Conservation (phyloP, 352 stramenopile species). For the Phytophthora rubi region DNA sequence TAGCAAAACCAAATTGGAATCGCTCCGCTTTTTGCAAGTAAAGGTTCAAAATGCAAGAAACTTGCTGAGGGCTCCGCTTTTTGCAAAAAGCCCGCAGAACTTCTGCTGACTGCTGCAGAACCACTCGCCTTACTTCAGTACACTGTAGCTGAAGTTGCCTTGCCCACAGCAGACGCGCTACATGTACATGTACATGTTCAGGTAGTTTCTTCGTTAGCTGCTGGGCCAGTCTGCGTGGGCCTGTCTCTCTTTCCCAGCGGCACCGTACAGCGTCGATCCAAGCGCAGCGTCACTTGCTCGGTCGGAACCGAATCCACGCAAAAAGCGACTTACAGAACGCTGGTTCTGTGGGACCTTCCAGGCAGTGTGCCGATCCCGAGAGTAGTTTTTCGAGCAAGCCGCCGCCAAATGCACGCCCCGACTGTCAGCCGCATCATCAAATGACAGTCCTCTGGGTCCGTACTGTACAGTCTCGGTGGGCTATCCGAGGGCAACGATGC, state of each 20-base stretch:
- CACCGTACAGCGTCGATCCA: constrained; percentile 15
- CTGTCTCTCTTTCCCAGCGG: constrained; percentile 32
- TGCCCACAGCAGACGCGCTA: constrained; percentile 9
- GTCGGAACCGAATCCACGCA: constrained; percentile 27
- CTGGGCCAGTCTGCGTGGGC: constrained; percentile 14
- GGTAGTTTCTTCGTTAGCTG: constrained; percentile 28
- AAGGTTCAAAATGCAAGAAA: too few relatives aligned
- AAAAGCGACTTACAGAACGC: not conserved
- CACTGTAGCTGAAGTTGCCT: not conserved
- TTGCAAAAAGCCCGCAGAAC: too few relatives aligned
- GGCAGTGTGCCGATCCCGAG: constrained; percentile 20
- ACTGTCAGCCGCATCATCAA: constrained; percentile 1
- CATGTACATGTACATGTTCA: too few relatives aligned
- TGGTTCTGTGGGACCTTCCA: not conserved
- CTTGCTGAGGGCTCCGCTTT: too few relatives aligned
- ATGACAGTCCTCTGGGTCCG: constrained; percentile 1
- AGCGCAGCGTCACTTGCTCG: constrained; percentile 22
- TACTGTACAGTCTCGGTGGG: constrained; percentile 2
- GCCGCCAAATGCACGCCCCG: constrained; percentile 19
- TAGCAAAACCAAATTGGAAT: too few relatives aligned
- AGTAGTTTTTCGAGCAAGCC: constrained; percentile 12
- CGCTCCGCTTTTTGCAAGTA: too few relatives aligned
- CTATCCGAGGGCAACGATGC: not conserved
- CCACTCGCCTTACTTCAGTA: not conserved
- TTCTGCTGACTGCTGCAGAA: too few relatives aligned